phyloP scores from a whole-genome alignment of 2,329 filamentous ascomycete species.

The Plenodomus lindquistii region DNA sequence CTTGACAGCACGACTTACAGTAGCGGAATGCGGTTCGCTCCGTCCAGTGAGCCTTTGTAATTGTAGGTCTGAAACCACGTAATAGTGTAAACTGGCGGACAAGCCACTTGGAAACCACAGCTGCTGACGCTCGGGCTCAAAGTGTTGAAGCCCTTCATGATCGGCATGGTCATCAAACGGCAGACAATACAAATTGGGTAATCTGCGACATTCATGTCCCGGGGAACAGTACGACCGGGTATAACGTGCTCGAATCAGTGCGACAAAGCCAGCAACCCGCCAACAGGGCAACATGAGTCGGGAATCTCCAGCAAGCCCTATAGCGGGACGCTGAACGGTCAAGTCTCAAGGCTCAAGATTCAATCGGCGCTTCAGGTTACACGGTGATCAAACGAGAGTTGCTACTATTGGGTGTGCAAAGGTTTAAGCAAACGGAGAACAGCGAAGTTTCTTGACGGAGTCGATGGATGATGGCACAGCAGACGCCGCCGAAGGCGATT shows the following conservation, averaged over 20 bases:
- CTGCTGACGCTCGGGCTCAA: not conserved
- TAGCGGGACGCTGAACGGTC: slow-evolving; percentile 15
- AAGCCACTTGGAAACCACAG: not conserved
- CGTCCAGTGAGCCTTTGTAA: not conserved
- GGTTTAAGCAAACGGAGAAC: slow-evolving; percentile 2
- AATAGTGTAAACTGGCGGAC: not conserved
- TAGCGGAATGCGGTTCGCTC: not conserved
- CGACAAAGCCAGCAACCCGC: not conserved
- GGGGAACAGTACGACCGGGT: slow-evolving; percentile 13
- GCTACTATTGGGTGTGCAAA: slow-evolving; percentile 11
- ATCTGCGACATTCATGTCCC: slow-evolving; percentile 24
- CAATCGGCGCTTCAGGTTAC: slow-evolving; percentile 12
- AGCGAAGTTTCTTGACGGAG: not conserved
- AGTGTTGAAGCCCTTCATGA: not conserved
- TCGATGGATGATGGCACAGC: not conserved
- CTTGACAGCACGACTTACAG: not conserved
- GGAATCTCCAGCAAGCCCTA: slow-evolving; percentile 4
- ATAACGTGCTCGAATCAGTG: slow-evolving; percentile 10
- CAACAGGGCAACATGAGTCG: not conserved
- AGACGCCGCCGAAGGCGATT: not conserved
- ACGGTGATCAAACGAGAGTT: slow-evolving; percentile 25
- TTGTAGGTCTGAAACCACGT: not conserved
- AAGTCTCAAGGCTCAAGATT: no score
- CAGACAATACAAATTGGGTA: slow-evolving; percentile 10
- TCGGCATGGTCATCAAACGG: not conserved